Conservation (phyloP, 1,139 yeast genomes). For the Candida dubliniensis region DNA sequence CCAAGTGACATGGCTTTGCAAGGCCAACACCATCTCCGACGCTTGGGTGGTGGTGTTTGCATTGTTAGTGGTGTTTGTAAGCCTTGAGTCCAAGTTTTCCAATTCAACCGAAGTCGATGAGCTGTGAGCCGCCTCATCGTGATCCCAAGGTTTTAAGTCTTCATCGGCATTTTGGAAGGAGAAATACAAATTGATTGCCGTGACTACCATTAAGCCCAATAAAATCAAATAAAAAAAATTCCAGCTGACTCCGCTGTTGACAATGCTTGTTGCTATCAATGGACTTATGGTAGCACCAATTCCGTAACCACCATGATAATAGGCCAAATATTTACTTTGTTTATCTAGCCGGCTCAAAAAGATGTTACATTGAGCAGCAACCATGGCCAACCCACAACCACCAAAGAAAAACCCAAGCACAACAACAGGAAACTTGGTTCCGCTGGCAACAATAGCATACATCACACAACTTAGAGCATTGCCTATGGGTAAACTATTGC, state of each 20-base stretch:
- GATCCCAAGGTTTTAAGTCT: constrained; percentile 40
- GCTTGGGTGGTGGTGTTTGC: constrained; percentile 3
- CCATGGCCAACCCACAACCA: constrained; percentile 60
- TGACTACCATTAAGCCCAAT: constrained; percentile 35
- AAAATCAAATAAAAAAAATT: constrained; percentile 52
- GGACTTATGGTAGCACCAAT: constrained; percentile 65
- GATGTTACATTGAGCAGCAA: constrained; percentile 57
- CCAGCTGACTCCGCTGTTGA: constrained; percentile 52
- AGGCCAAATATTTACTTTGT: constrained; percentile 50
- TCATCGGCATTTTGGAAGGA: constrained; percentile 46
- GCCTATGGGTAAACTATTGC: constrained; percentile 38
- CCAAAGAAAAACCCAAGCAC: constrained; percentile 57
- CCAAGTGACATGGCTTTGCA: constrained; percentile 53
- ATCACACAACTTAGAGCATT: constrained; percentile 34
- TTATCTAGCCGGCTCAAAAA: constrained; percentile 52
- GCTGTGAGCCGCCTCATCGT: constrained; percentile 18
- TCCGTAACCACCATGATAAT: constrained; percentile 62
- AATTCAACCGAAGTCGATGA: constrained; percentile 3
- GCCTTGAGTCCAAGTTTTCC: constrained; percentile 3
- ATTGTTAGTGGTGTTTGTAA: constrained; percentile 3
- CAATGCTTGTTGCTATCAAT: constrained; percentile 54
- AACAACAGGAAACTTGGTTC: constrained; percentile 37
- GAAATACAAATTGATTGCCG: constrained; percentile 25
- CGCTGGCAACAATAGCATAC: constrained; percentile 43
- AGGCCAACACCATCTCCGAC: constrained; percentile 27